Evolutionary conservation across 441 rosid genomes (phyloP).

Genomic region (Gossypium davidsonii): DNA sequence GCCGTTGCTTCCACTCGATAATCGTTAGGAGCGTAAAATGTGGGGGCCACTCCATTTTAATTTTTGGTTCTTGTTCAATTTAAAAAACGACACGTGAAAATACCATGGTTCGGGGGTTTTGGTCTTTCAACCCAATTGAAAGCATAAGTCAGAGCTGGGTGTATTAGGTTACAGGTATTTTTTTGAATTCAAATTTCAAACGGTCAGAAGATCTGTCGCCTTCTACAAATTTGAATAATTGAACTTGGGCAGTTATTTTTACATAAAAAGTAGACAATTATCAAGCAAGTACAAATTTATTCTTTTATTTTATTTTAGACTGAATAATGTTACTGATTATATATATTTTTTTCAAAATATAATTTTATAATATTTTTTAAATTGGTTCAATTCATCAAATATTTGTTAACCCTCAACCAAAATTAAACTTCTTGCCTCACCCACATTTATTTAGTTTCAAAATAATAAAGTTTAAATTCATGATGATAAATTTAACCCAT

Average conservation of each 20-base stretch:
- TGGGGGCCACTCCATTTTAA: conserved; percentile 18
- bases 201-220: conserved; percentile 48
- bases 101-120: not conserved
- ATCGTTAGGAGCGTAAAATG: conserved; percentile 46
- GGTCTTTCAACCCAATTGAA: not conserved
- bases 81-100: conserved; percentile 15
- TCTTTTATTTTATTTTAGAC: too few relatives aligned
- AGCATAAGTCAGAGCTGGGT: conserved; percentile 27
- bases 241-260: conserved; percentile 1
- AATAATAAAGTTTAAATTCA: too few relatives aligned
- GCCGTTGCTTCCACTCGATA: conserved; percentile 39
- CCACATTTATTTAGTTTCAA: too few relatives aligned
- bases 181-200: conserved; percentile 78
- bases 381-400: too few relatives aligned
- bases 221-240: not conserved
- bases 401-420: too few relatives aligned
- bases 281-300: too few relatives aligned
- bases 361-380: too few relatives aligned
- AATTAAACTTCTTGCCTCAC: too few relatives aligned
- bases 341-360: too few relatives aligned
- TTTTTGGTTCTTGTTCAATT: not conserved
- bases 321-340: too few relatives aligned
- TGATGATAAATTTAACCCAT: too few relatives aligned
- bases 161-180: not conserved
- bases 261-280: not conserved